Evolutionary conservation across 352 stramenopile genomes (phyloP), one percentile per base, ranked within the genome.

Genomic region (Saprolegnia parasitica): DNA sequence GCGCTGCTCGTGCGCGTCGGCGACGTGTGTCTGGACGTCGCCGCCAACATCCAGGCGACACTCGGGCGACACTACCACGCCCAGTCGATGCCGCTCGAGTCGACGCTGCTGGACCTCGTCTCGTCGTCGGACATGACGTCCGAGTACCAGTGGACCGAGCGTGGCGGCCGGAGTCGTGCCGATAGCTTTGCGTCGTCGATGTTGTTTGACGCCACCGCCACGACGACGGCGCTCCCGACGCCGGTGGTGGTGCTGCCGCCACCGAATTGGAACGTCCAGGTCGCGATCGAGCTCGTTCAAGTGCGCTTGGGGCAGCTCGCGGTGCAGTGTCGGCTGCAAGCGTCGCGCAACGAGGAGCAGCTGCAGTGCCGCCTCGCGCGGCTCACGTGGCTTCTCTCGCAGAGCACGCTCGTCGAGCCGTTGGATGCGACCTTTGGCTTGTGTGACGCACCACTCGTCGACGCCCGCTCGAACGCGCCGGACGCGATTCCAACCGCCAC

Each of bases 71-170:
- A 70, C 37, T 39, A 70, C 15, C 54, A 70, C 49, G 52, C 52
- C 20, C 52, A 60, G 9, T 4, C 52, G 35, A n/a, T 60, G 11
- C 52, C 52, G 24, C 24, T 60, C 24, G 42, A 70, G 37, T 5
- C 47, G 23, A 21, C 39, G 5, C n/a, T 61, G 50, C 61, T 52
- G n/a, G 63, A 70, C 23, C 23, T 61, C 20, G 49, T 52, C 21
- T 70, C 63, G 21, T 70, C 63, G 4, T 35, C 45, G 21, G 63
- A 63, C 39, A 39, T 40, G 47, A 46, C 37, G 32, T 70, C 63
- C 35, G 63, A 70, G 37, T 70, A 70, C 26, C 63, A 70, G 29
- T 70, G 63, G 63, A 70, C 63, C n/a, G 63, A 70, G 37, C 46
- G 63, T 11, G 52, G 52, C 13, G 63, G 63, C 23, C 63, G 63